Evolutionary conservation across 2,329 filamentous ascomycete species (phyloP), one percentile per base, ranked within the genome.

Genomic region (Talaromyces sp.): DNA sequence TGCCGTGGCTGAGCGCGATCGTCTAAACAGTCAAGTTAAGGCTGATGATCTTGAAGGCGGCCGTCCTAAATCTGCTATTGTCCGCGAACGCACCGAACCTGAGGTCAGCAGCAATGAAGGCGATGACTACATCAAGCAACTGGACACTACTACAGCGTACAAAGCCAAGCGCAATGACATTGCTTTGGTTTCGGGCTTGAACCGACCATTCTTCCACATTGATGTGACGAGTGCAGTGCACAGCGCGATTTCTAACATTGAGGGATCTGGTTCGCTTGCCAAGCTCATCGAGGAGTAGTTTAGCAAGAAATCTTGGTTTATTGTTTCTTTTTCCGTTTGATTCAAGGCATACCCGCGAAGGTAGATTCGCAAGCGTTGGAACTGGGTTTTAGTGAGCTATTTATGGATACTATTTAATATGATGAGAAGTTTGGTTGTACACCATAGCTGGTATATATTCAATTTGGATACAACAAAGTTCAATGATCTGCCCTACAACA

Each of bases 171-270:
- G 70, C 33, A 75, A 68, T 66, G 79, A 75, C 70, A 78, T 86
- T 33, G 89, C 90, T 1, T 85, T 91, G 4, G 88, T 98, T 17
- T 90, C 93, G 69, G 91, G 94, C n/a, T 81, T 96, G 68, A 95
- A 96, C 77, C 82, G 91, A 70, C 94, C 95, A 4, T 85, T 97
- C 70, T 98, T 99, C 85, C 95, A 99, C 75, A 87, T 97, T 62
- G 95, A 98, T 76, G 80, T 98, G 61, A 95, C 92, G 3, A 93
- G 89, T 72, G 95, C 95, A 7, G 79, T 98, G 70, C 91, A 97
- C 77, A 92, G 89, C 71, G 94, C 93, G 2, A 87, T 97, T 71
- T 87, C 89, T 35, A 96, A 96, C 70, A 85, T 59, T 35, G 57
- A 61, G 41, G 50, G 47, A 50, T 33, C 25, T 22, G 35, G 56